Base-by-base conservation (phyloP, 2,329 filamentous ascomycete species). In the Cryphonectria radicalis region DNA sequence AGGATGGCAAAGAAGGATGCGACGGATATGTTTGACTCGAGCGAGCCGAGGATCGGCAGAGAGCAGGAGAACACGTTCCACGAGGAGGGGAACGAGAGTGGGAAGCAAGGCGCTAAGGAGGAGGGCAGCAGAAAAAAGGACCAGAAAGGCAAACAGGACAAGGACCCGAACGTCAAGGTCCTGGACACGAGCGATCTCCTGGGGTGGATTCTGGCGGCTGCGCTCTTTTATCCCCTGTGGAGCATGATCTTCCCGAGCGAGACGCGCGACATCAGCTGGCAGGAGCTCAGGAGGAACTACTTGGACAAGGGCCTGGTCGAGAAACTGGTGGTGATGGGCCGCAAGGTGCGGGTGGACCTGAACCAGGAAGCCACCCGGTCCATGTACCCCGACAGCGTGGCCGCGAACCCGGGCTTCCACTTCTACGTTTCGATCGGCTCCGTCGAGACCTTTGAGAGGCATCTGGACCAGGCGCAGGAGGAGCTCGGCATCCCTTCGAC, bases 371-470 rank as follows among this genome's bases (percentile, higher is more conserved):
- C 91, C 65, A 89, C 92, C 19, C 87, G 88, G 37, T 83, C 88
- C 65, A 88, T 92, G 81, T 94, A 95, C 77, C 92, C 93, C 3
- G 93, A 95, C 71, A 93, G 92, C 35, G 88, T 88, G 10, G 91
- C 91, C 25, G 85, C 86, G 37, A 89, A 90, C 75, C 86, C 88
- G 28, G 89, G 90, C 77, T 93, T 94, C 83, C 88, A 89, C 82
- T 98, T 97, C 83, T 95, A 94, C 83, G 98, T 99, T 86, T 93
- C 92, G 71, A 98, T 99, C 77, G 96, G 96, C 66, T 98, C 95
- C 0, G 90, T 97, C 40, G 95, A 99, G 74, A 91, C 92, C 11
- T 99, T 99, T 75, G 96, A 99, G 84, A 88, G 91, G 79, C 91
- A 92, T 79, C 84, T 99, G 68, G 95, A 98, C 73, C 89, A 93